Base-by-base conservation (phyloP, 2,329 filamentous ascomycete species). In the Knoxdaviesia proteae region DNA sequence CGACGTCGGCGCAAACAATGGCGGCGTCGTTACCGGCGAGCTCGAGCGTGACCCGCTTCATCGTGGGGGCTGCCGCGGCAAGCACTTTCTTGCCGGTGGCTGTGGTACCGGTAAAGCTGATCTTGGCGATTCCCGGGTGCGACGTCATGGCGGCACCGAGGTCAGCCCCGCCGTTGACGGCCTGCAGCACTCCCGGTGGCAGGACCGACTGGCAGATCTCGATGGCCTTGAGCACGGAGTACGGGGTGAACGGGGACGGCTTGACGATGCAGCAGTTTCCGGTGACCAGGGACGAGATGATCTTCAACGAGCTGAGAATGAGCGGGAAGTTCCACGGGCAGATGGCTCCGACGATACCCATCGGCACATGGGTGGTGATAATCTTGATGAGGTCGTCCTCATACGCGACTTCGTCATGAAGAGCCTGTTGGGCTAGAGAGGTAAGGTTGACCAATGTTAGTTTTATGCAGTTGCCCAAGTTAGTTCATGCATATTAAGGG, bases 31-130 rank as follows among this genome's bases (percentile, higher is more conserved):
- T 77, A 33, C 72, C 73, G 35, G 72, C 69, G 30, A 77, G 63
- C 54, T 78, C 74, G 9, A 78, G 63, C 1, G 69, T 74, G 20
- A 74, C 63, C 36, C 71, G 61, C 61, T 77, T 78, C 31, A 79
- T 56, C 0, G 70, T 73, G 52, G 65, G 63, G 30, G 67, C 60
- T 42, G 63, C 65, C n/a, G 62, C 65, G 44, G 63, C 64, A 62
- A 74, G 68, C 43, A 79, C 68, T 53, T 65, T 66, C 60, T 76
- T 77, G 7, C 74, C 74, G 0, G 70, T 76, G 0, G 62, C 60
- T 6, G 63, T 70, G 7, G 69, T 75, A 3, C 75, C 74, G 0
- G 75, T 79, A 56, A 80, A 80, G 48, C 62, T 65, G 52, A 80
- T 68, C 61, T 76, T 79, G 44, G 67, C 62, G 44, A 78, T 65